Percentiles rank a stretch among this genome's conserved stretches.
Evolutionary conservation across 1,284 basidiomycete genomes (phyloP).

Genomic region (Bjerkandera adusta): DNA sequence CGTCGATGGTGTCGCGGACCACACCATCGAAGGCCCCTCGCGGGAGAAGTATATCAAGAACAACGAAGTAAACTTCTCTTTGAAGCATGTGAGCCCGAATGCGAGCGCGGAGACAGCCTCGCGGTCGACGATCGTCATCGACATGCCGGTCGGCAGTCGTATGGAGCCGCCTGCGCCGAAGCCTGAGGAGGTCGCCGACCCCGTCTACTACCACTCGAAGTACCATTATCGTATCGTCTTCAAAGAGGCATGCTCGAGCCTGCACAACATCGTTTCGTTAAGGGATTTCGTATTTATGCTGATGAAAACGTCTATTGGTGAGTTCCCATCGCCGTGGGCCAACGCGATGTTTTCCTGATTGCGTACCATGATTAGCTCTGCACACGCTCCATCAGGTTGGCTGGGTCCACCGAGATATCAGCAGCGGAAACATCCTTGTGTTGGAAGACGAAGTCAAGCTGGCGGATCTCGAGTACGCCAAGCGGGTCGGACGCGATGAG

Average conservation of each 20-base stretch:
- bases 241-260: not conserved
- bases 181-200: too few relatives aligned
- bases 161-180: too few relatives aligned
- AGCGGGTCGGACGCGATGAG: not conserved
- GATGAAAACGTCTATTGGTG: not conserved
- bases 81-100: too few relatives aligned
- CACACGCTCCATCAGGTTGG: not conserved
- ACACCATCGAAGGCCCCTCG: too few relatives aligned
- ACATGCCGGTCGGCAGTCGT: too few relatives aligned
- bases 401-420: slow-evolving; percentile 3
- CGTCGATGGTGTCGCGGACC: too few relatives aligned
- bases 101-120: too few relatives aligned
- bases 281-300: not conserved
- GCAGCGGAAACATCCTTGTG: not conserved
- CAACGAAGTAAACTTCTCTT: too few relatives aligned
- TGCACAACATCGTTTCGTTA: not conserved
- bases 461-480: not conserved
- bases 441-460: not conserved
- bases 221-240: not conserved
- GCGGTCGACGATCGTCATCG: too few relatives aligned
- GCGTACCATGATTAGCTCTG: not conserved
- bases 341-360: too few relatives aligned
- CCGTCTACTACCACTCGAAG: not conserved
- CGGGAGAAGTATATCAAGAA: too few relatives aligned
- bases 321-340: not conserved